phyloP scores from a whole-genome alignment of 192 early-diverging fungal species.

The Phycomyces blakesleeanus region DNA sequence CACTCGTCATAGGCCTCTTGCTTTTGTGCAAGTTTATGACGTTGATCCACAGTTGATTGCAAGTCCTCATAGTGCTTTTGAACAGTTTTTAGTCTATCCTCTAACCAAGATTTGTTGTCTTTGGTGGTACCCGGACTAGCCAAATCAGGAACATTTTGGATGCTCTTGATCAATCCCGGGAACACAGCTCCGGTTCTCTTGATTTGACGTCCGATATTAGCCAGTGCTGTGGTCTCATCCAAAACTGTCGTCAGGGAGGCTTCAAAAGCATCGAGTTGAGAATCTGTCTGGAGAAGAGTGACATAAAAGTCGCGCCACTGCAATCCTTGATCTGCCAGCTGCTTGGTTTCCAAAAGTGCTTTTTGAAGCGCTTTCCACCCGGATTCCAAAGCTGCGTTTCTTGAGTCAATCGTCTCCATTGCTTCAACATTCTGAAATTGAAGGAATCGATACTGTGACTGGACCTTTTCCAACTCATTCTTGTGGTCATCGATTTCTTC shows the following conservation, averaged over 20 bases:
- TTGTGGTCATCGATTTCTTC: not conserved
- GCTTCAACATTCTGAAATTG: constrained; percentile 4
- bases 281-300: not conserved
- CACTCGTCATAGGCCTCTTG: not conserved
- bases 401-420: not conserved
- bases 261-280: too few species aligned
- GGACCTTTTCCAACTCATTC: constrained; percentile 3
- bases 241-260: too few species aligned
- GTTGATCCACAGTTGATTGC: too few species aligned
- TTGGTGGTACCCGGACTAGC: too few species aligned
- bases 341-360: not conserved
- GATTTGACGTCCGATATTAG: too few species aligned
- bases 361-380: constrained; percentile 7
- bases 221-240: too few species aligned
- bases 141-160: too few species aligned
- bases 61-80: too few species aligned
- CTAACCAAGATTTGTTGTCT: not conserved
- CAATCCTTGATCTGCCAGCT: not conserved
- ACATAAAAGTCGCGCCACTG: constrained; percentile 4
- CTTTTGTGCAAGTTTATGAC: not conserved
- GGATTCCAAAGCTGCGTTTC: not conserved
- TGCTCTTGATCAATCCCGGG: too few species aligned
- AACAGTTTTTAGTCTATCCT: not conserved
- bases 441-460: constrained; percentile 12
- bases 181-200: too few species aligned